These are phyloP conservation scores for Apodospora peruviana DNA, from an alignment of 495 filamentous ascomycete species.

Conservation along the genomic window DNA sequence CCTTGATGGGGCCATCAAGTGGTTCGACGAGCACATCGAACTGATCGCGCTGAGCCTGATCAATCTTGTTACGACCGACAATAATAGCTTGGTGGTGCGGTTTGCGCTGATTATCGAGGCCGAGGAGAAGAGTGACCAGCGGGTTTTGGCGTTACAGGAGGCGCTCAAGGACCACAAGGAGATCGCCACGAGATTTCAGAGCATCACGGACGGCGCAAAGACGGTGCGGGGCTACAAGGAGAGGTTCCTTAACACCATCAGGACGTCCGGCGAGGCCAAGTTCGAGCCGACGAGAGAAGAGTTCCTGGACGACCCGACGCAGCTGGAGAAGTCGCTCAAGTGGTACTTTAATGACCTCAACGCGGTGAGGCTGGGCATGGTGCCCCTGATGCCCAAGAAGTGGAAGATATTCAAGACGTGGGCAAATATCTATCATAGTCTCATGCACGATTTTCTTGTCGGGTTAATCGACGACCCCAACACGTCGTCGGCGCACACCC, in stretches of 20 bases:
- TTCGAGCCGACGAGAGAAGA: conserved; percentile 67
- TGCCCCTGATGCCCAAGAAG: conserved; percentile 84
- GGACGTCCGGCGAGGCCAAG: conserved; percentile 63
- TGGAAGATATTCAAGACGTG: conserved; percentile 96
- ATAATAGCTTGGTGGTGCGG: conserved; percentile 81
- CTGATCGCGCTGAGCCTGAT: conserved; percentile 86
- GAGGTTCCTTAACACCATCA: conserved; percentile 79
- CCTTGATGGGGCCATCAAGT: conserved; percentile 81
- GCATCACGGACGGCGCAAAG: conserved; percentile 85
- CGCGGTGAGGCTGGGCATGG: conserved; percentile 85
- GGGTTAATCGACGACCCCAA: conserved; percentile 74
- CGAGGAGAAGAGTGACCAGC: conserved; percentile 92
- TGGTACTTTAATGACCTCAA: conserved; percentile 99
- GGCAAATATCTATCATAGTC: conserved; percentile 77
- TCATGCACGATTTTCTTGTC: conserved; percentile 92
- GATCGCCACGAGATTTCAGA: conserved; percentile 86
- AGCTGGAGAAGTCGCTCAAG: conserved; percentile 73
- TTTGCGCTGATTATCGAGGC: conserved; percentile 88
- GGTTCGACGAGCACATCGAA: conserved; percentile 94
- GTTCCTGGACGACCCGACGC: conserved; percentile 78
- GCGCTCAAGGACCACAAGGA: conserved; percentile 93
- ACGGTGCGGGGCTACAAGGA: conserved; percentile 94
- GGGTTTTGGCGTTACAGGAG: conserved; percentile 83
- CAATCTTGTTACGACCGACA: conserved; percentile 73
- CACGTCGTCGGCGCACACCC: conserved; percentile 68